Conservation (phyloP, 345 rosid genomes). For the Corchorus capsularis region DNA sequence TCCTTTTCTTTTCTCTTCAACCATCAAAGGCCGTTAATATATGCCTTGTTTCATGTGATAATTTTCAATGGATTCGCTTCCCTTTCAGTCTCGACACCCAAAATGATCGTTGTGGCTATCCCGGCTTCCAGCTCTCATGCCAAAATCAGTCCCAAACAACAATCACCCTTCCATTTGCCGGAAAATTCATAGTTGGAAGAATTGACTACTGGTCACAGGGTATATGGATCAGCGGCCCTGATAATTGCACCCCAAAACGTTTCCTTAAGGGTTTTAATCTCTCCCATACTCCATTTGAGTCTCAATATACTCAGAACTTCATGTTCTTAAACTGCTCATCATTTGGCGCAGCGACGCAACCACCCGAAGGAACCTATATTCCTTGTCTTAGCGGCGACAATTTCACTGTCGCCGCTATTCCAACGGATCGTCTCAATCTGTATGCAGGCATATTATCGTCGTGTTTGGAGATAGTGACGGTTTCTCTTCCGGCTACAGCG, state of each 20-base stretch:
- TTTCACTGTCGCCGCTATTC: slow-evolving; percentile 12
- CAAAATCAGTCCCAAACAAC: not conserved
- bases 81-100: slow-evolving; percentile 12
- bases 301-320: slow-evolving; percentile 2
- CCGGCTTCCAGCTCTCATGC: slow-evolving; percentile 20
- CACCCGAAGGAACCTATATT: not conserved
- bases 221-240: slow-evolving; percentile 8
- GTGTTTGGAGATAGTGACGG: not conserved
- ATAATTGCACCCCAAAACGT: slow-evolving; percentile 20
- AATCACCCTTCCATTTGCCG: slow-evolving; percentile 1
- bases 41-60: not conserved
- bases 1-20: not conserved
- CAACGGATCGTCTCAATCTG: not conserved
- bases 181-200: not conserved
- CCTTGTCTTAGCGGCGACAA: slow-evolving; percentile 24
- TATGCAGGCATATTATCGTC: not conserved
- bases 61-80: not conserved
- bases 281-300: slow-evolving; percentile 5
- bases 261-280: slow-evolving; percentile 21
- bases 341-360: too few relatives aligned
- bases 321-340: slow-evolving; percentile 34
- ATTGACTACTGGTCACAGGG: slow-evolving; percentile 11
- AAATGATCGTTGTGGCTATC: slow-evolving; percentile 19
- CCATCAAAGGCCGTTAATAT: not conserved
- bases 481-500: slow-evolving; percentile 9